These are phyloP conservation scores for Penicillium ochrochloron DNA, from an alignment of 495 filamentous ascomycete species.

Conservation along the genomic window DNA sequence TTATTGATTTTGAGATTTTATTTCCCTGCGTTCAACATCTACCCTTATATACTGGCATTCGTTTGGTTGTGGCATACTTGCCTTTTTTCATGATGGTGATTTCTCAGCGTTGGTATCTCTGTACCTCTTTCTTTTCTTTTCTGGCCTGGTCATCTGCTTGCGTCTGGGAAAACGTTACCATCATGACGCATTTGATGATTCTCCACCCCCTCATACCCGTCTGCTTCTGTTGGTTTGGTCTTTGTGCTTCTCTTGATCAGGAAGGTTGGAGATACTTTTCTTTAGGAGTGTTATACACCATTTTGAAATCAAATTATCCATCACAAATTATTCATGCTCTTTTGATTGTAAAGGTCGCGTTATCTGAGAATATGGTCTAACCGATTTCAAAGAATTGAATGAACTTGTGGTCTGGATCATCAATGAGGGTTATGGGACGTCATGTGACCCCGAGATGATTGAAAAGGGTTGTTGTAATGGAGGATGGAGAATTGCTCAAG, in stretches of 20 bases:
- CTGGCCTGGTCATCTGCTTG: constrained; percentile 14
- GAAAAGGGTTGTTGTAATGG: no score
- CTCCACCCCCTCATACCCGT: constrained; percentile 21
- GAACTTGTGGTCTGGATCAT: background rate
- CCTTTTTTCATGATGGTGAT: background rate
- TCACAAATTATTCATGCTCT: background rate
- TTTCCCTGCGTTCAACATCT: constrained; percentile 3
- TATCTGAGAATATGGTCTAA: background rate
- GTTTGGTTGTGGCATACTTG: constrained; percentile 10
- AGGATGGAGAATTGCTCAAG: no score
- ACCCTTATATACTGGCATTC: constrained; percentile 15
- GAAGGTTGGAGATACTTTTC: constrained; percentile 14
- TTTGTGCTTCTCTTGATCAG: background rate
- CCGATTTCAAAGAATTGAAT: no score
- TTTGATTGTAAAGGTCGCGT: background rate
- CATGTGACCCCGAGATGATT: no score
- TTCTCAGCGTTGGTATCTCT: background rate
- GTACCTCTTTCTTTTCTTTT: constrained; percentile 10
- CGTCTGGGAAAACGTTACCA: constrained; percentile 1
- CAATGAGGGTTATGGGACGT: background rate
- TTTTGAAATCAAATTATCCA: constrained; percentile 3
- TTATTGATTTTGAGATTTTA: constrained; percentile 7
- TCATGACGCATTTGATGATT: constrained; percentile 27
- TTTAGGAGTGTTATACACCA: constrained; percentile 12
- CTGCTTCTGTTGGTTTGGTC: background rate